phyloP scores from a whole-genome alignment of 192 early-diverging fungal species.

The Coemansia sp. region DNA sequence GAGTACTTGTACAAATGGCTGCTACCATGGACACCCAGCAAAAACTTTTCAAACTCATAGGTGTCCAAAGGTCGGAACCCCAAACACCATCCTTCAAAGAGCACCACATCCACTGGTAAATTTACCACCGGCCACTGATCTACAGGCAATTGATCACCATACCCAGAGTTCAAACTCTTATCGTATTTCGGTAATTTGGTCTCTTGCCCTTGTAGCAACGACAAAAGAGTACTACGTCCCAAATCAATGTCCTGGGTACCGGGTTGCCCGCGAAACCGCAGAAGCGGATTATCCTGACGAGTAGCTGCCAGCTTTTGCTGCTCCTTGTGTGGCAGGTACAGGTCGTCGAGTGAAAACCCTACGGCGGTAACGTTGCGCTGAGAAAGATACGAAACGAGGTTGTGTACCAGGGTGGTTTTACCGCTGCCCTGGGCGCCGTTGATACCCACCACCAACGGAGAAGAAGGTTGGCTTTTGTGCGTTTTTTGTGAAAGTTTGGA shows the following conservation, averaged over 20 bases:
- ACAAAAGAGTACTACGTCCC: slow-evolving; percentile 55
- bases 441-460: slow-evolving; percentile 68
- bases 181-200: slow-evolving; percentile 76
- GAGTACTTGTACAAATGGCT: slow-evolving; percentile 37
- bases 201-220: slow-evolving; percentile 24
- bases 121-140: slow-evolving; percentile 58
- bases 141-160: slow-evolving; percentile 72
- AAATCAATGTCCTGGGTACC: slow-evolving; percentile 86
- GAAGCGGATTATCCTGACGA: slow-evolving; percentile 63
- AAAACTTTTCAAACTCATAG: slow-evolving; percentile 27
- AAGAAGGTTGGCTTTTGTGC: not conserved
- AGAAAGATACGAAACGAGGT: slow-evolving; percentile 43
- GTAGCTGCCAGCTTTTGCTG: slow-evolving; percentile 51
- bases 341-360: slow-evolving; percentile 79
- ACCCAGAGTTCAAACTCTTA: slow-evolving; percentile 72
- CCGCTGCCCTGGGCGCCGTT: slow-evolving; percentile 81
- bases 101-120: slow-evolving; percentile 70
- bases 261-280: slow-evolving; percentile 81
- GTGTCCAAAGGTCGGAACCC: slow-evolving; percentile 72
- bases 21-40: slow-evolving; percentile 17
- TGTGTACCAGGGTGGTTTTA: slow-evolving; percentile 61
- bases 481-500: slow-evolving; percentile 38
- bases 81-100: slow-evolving; percentile 93
- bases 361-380: slow-evolving; percentile 57
- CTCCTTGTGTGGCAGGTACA: slow-evolving; percentile 74